Evolutionary conservation across 495 filamentous ascomycete species (phyloP).

Genomic region (Penicillium simplicissimum): DNA sequence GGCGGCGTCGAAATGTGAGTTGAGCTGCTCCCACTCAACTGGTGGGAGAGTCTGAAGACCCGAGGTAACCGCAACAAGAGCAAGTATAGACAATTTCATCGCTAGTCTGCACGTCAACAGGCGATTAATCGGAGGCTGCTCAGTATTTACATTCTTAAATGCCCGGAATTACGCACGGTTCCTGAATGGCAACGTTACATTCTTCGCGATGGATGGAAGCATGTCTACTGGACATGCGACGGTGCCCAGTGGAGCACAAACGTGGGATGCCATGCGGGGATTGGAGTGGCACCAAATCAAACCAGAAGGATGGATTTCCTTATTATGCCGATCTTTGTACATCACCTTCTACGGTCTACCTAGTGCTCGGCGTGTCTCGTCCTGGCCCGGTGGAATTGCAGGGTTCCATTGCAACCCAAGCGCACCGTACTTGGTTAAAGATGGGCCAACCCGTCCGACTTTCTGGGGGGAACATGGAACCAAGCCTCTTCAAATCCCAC

Average conservation of each 20-base stretch:
- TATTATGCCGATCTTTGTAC: neutral
- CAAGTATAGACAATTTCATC: neutral
- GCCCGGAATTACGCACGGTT: neutral
- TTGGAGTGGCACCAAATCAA: neutral
- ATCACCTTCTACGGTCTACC: neutral
- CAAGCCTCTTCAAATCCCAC: conserved; percentile 24
- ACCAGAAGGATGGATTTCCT: neutral
- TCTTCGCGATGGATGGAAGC: neutral
- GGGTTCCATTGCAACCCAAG: neutral
- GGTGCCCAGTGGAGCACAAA: neutral
- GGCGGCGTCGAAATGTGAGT: neutral
- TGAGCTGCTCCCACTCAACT: neutral
- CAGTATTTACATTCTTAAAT: neutral
- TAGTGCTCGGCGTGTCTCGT: neutral
- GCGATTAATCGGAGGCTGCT: neutral
- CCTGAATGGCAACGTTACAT: conserved; percentile 10
- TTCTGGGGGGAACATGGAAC: conserved; percentile 26
- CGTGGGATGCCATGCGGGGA: conserved; percentile 5
- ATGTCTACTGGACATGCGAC: neutral
- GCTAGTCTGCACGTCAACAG: neutral
- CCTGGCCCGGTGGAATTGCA: neutral
- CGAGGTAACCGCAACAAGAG: conserved; percentile 12
- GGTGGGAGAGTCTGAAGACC: conserved; percentile 27
- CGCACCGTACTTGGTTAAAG: neutral
- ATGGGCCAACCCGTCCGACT: conserved; percentile 4